phyloP scores from a whole-genome alignment of 1,284 basidiomycete species.

The Peniophora sp. region DNA sequence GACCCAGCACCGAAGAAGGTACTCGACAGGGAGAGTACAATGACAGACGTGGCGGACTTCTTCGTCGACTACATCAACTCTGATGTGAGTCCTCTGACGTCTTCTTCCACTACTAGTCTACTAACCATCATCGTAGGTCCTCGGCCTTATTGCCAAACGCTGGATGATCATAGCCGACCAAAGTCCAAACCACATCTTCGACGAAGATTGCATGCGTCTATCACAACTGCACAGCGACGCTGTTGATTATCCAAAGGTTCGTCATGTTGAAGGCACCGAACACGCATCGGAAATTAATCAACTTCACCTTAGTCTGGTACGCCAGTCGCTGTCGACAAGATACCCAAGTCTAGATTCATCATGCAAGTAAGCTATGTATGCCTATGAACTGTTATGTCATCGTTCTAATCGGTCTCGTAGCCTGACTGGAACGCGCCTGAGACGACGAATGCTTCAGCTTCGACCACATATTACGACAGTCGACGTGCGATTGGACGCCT shows the following conservation, averaged over 20 bases:
- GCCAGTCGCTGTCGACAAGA: slow-evolving; percentile 36
- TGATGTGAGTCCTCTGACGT: slow-evolving; percentile 37
- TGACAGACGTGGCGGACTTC: slow-evolving; percentile 66
- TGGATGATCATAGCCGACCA: slow-evolving; percentile 67
- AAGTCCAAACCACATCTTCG: slow-evolving; percentile 41
- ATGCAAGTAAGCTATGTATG: neutral
- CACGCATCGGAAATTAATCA: neutral
- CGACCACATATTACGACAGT: slow-evolving; percentile 40
- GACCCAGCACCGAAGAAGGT: slow-evolving; percentile 35
- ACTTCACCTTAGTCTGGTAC: slow-evolving; percentile 37
- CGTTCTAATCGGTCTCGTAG: slow-evolving; percentile 6
- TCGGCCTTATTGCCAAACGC: slow-evolving; percentile 54
- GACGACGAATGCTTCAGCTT: slow-evolving; percentile 27
- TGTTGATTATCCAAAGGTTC: slow-evolving; percentile 54
- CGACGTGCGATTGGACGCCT: slow-evolving; percentile 45
- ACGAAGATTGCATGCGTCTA: slow-evolving; percentile 53
- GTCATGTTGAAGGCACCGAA: neutral
- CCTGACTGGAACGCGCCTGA: slow-evolving; percentile 66
- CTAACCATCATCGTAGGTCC: slow-evolving; percentile 27
- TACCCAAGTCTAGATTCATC: slow-evolving; percentile 36
- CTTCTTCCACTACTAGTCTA: neutral
- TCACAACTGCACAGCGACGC: slow-evolving; percentile 63
- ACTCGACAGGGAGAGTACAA: slow-evolving; percentile 48
- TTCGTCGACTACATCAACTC: slow-evolving; percentile 65
- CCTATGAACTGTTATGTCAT: neutral